Conservation (phyloP, 2,329 filamentous ascomycete genomes). For the Ceratocystis cubensis region DNA sequence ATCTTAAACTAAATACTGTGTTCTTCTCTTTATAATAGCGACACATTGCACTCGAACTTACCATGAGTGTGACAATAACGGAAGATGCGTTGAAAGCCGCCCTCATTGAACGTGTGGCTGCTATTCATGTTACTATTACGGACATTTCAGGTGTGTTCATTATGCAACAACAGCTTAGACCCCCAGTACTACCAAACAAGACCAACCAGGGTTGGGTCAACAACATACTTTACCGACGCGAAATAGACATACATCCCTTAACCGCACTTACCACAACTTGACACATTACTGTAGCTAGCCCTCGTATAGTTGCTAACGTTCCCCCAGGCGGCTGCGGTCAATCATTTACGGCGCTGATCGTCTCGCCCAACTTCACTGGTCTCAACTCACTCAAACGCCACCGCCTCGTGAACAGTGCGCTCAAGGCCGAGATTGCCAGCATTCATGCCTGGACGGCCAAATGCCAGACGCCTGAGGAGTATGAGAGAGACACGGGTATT, state of each 20-base stretch:
- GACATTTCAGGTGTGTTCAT: slow-evolving; percentile 69
- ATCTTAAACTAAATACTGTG: neutral
- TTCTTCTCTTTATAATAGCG: neutral
- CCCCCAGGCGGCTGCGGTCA: slow-evolving; percentile 47
- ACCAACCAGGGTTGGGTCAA: neutral
- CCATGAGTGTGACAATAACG: slow-evolving; percentile 32
- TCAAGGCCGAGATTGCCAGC: slow-evolving; percentile 76
- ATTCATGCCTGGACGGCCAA: slow-evolving; percentile 95
- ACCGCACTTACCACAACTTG: neutral
- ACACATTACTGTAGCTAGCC: neutral
- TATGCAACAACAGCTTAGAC: neutral
- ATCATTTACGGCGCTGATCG: slow-evolving; percentile 46
- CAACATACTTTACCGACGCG: neutral
- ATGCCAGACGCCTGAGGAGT: slow-evolving; percentile 85
- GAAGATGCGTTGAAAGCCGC: slow-evolving; percentile 57
- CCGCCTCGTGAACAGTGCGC: slow-evolving; percentile 67
- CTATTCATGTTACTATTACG: slow-evolving; percentile 71
- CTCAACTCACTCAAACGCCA: slow-evolving; percentile 72
- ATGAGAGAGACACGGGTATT: slow-evolving; percentile 49
- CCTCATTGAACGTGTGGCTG: slow-evolving; percentile 56
- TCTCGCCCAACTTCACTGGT: slow-evolving; percentile 55
- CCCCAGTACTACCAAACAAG: neutral
- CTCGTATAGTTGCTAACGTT: slow-evolving; percentile 18
- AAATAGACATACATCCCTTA: neutral
- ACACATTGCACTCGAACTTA: neutral